Evolutionary conservation across 192 early-diverging fungal genomes (phyloP).

Genomic region (Glomus cerebriforme): DNA sequence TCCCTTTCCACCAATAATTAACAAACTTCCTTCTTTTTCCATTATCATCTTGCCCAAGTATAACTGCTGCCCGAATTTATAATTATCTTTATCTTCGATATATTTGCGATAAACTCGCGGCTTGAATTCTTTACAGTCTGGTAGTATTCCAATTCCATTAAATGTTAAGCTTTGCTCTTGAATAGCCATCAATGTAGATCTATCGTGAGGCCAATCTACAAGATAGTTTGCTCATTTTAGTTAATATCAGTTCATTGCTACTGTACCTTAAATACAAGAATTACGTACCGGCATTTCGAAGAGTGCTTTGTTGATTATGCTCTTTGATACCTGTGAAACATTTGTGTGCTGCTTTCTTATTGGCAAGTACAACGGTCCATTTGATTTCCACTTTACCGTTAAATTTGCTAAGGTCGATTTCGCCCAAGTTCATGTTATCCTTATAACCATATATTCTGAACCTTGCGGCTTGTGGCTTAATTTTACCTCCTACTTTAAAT

Average conservation of each 20-base stretch:
- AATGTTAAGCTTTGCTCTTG: background rate
- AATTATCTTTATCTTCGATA: background rate
- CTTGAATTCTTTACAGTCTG: background rate
- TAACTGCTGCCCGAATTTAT: background rate
- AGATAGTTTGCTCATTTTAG: background rate
- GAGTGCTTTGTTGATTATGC: background rate
- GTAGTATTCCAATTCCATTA: background rate
- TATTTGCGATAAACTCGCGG: conserved; percentile 13
- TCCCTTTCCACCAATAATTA: conserved; percentile 31
- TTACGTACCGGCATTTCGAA: conserved; percentile 10
- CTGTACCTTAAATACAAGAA: background rate
- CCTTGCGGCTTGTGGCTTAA: conserved; percentile 28
- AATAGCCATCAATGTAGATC: conserved; percentile 18
- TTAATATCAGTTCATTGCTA: background rate
- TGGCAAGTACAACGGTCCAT: conserved; percentile 26
- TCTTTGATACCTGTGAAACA: background rate
- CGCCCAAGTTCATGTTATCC: background rate
- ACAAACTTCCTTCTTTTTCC: conserved; percentile 12
- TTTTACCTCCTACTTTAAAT: background rate
- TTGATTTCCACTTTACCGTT: background rate
- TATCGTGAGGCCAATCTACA: conserved; percentile 18
- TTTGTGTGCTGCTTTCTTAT: conserved; percentile 21
- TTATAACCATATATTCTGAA: conserved; percentile 25
- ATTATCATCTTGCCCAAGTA: conserved; percentile 25
- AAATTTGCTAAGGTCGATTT: background rate